phyloP scores from a whole-genome alignment of 176 grass and related monocot genomes.

The Oryza coarctata region DNA sequence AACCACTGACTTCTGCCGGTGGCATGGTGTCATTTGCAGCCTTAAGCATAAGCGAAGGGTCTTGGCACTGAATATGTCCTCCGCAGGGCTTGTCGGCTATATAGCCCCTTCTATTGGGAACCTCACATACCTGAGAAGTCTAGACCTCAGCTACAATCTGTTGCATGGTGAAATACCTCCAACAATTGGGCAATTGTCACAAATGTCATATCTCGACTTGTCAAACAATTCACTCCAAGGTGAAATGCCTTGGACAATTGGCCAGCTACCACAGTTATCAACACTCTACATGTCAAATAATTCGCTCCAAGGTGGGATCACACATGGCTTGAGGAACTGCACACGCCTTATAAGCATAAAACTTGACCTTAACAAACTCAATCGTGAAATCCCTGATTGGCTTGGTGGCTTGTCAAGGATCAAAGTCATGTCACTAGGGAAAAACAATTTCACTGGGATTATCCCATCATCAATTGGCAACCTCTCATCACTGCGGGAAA shows the following conservation, averaged over 20 bases:
- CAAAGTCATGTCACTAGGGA: constrained; percentile 1
- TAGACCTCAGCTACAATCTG: constrained; percentile 33
- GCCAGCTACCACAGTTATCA: background rate
- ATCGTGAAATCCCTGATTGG: constrained; percentile 17
- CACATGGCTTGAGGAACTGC: constrained; percentile 23
- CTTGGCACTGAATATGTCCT: constrained; percentile 21
- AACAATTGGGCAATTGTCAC: background rate
- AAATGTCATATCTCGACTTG: constrained; percentile 1
- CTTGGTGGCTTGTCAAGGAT: constrained; percentile 13
- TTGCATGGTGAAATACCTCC: background rate
- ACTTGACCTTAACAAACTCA: constrained; percentile 29
- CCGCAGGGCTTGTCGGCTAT: background rate
- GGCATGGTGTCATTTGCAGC: constrained; percentile 32
- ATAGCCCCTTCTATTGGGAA: constrained; percentile 24
- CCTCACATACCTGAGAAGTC: constrained; percentile 28
- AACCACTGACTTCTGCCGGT: constrained; percentile 24
- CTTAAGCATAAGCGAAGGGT: constrained; percentile 21
- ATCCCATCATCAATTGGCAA: constrained; percentile 31
- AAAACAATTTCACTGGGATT: constrained; percentile 19
- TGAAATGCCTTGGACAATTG: constrained; percentile 18
- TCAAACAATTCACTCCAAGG: constrained; percentile 29
- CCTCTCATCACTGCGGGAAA: background rate
- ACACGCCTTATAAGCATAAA: constrained; percentile 12
- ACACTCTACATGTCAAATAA: constrained; percentile 30
- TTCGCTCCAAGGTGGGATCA: constrained; percentile 29